These are phyloP conservation scores for Fulvia fulva DNA, from an alignment of 2,329 filamentous ascomycete genomes.

Conservation along the genomic window DNA sequence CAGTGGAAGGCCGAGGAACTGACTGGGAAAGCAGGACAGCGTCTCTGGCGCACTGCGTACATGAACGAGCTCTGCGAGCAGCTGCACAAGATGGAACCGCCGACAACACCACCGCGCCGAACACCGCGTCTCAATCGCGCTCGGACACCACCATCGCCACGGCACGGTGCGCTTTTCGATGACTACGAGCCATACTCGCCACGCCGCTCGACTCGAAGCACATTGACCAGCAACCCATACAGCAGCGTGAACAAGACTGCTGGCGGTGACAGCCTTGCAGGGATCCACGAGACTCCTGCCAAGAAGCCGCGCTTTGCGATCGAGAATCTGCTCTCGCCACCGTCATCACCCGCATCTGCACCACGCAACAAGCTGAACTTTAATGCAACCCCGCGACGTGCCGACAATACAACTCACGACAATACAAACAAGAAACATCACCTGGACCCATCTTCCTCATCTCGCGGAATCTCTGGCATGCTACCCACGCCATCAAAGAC, in stretches of 20 bases:
- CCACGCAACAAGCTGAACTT: background rate
- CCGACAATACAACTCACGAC: slow-evolving; percentile 4
- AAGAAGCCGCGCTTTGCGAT: slow-evolving; percentile 1
- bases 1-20: background rate
- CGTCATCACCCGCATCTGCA: slow-evolving; percentile 2
- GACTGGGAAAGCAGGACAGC: background rate
- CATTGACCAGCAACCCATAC: slow-evolving; percentile 44
- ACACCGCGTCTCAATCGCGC: slow-evolving; percentile 9
- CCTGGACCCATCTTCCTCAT: slow-evolving; percentile 21
- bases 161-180: slow-evolving; percentile 61
- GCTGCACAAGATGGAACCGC: slow-evolving; percentile 3
- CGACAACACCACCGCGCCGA: slow-evolving; percentile 17
- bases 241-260: slow-evolving; percentile 34
- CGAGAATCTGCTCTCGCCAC: slow-evolving; percentile 3
- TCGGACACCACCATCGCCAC: slow-evolving; percentile 63
- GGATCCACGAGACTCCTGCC: background rate
- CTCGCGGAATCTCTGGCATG: slow-evolving; percentile 42
- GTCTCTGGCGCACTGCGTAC: background rate
- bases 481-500: slow-evolving; percentile 78
- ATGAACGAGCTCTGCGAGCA: slow-evolving; percentile 1
- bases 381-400: background rate
- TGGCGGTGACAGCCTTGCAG: background rate
- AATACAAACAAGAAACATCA: slow-evolving; percentile 3
- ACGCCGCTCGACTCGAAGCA: slow-evolving; percentile 27
- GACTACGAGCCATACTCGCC: slow-evolving; percentile 69